Base-by-base conservation (phyloP, 129 eudicot species). In the Silybum marianum region DNA sequence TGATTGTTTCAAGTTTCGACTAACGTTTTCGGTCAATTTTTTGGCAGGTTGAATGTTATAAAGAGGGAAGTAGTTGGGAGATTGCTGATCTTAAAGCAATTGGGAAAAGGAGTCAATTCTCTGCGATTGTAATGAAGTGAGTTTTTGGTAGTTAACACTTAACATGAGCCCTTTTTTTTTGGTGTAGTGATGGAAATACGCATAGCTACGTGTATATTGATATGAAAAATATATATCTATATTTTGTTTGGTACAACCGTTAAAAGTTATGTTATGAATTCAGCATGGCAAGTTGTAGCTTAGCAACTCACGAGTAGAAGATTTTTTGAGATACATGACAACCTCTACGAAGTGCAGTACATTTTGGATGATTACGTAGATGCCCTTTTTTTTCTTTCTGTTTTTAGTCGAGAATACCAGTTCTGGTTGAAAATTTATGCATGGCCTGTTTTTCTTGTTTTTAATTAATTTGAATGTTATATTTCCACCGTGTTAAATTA, bases 21-120 rank as follows among this genome's bases (percentile, higher is more conserved):
- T 36, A 69, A 86, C 6, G 0, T 76, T 75, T 69, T 9, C 3
- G 0, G 7, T 22, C 1, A 24, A 30, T n/a, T 30, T 70, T 71
- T 80, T 75, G 83, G 78, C 91, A 94, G 98, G 80, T 90, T 75
- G 97, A 94, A 76, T 87, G 87, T 54, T 94, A 90, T 76, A 74
- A 83, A 46, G 94, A 92, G 63, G 96, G 90, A 32, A 21, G 73
- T 10, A 69, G 94, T 18, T 95, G 98, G 98, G 86, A 88, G 84
- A 34, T 85, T 62, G 72, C 78, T 23, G 48, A 83, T 75, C 46
- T 79, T 67, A 86, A 76, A 36, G 86, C 91, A 34, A 66, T 95
- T 13, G 96, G 94, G 54, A 90, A 85, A 80, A 86, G 93, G 80
- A 77, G 90, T 24, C 89, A 83, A 38, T 87, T 90, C 66, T 87